Base-by-base conservation (phyloP, 164 flowering plant species). In the Cinnamomum micranthum region DNA sequence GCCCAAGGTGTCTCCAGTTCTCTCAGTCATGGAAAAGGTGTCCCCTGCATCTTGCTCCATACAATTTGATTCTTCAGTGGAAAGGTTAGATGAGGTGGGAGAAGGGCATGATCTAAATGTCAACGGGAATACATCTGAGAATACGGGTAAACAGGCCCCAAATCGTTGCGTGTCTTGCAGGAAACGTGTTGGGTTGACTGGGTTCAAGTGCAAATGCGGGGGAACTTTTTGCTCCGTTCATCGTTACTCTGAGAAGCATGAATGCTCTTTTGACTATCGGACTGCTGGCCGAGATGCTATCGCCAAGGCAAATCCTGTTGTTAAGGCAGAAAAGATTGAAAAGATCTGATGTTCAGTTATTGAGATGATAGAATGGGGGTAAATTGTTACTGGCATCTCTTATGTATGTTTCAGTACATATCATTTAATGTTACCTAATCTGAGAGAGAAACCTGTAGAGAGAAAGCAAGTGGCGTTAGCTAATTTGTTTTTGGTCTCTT, bases 191-290 rank as follows among this genome's bases (percentile, higher is more conserved):
- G 63, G 78, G 41, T 47, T 76, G 73, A 50, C 35, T 47, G 82
- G 82, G 13, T 80, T 80, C 76, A 71, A 58, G 71, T 80, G 83
- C 72, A 78, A 78, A 55, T 80, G 83, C 77, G 80, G 80, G 20
- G 64, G 74, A 41, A 80, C 70, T 7, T 80, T 80, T 52, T 80
- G 83, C 71, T 62, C 77, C 2, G 25, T 27, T 41, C 83, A 80
- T 64, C 73, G 83, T 55, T 77, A 77, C 73, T 68, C 76, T 51
- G 82, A 80, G 78, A 72, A 74, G 71, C 82, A 80, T 27, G 80
- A 20, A 5, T 80, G 83, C 69, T 55, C 75, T 11, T 80, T 80
- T 31, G 83, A 80, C 35, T 80, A 66, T 78, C 69, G 59, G 76
- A 69, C 65, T 28, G 74, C 74, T 20, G 83, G 81, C 24, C 76